A percentile compares a stretch with the other conserved stretches of the same genome.
Evolutionary conservation across 1,284 basidiomycete species (phyloP).

Genomic region (Clitocybe nebularis): DNA sequence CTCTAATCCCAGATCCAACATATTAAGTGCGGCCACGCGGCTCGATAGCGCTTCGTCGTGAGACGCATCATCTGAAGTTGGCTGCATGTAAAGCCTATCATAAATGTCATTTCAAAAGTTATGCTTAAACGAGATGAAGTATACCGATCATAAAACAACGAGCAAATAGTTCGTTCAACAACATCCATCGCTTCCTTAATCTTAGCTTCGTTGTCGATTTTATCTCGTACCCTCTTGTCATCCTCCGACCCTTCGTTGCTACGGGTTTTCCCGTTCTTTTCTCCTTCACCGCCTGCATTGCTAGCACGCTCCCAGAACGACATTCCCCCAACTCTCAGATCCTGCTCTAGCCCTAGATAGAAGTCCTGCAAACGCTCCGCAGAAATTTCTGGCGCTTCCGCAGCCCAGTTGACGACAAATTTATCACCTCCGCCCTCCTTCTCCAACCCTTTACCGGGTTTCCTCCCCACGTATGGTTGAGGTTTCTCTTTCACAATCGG

Average conservation of each 20-base stretch:
- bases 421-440: conserved; percentile 18
- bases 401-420: conserved; percentile 36
- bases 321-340: conserved; percentile 25
- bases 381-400: conserved; percentile 47
- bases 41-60: conserved; percentile 88
- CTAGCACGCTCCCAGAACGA: conserved; percentile 14
- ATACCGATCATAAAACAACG: conserved; percentile 70
- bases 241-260: conserved; percentile 23
- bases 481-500: conserved; percentile 41
- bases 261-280: conserved; percentile 17
- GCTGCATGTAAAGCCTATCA: conserved; percentile 37
- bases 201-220: conserved; percentile 33
- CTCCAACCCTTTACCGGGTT: conserved; percentile 15
- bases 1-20: conserved; percentile 81
- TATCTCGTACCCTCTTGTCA: conserved; percentile 25
- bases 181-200: conserved; percentile 60
- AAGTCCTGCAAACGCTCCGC: conserved; percentile 71
- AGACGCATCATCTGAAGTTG: conserved; percentile 72
- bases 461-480: conserved; percentile 1
- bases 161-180: conserved; percentile 69
- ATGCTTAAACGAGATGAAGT: conserved; percentile 13
- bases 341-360: conserved; percentile 47
- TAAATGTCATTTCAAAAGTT: not conserved
- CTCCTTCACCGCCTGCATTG: conserved; percentile 22
- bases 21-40: conserved; percentile 85